Evolutionary conservation across 148 eudicot genomes (phyloP).

Genomic region (Cornus kousa): DNA sequence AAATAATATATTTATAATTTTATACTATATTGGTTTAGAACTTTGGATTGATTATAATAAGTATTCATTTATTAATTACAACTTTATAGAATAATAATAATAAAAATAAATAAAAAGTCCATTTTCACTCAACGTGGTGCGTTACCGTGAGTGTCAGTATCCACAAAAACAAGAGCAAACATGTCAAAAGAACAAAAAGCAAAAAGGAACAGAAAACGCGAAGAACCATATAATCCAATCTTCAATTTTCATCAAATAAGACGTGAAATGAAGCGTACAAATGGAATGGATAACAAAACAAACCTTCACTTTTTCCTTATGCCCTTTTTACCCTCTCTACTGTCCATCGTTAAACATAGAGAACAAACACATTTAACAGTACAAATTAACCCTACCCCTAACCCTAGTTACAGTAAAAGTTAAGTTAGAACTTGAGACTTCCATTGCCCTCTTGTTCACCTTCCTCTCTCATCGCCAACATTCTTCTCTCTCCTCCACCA

Average conservation of each 20-base stretch:
- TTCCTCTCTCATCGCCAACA: constrained; percentile 32
- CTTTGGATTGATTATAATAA: no score
- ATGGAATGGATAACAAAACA: constrained; percentile 40
- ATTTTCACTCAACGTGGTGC: no score
- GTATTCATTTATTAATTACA: no score
- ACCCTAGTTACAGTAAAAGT: not conserved
- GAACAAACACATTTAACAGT: not conserved
- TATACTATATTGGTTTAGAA: no score
- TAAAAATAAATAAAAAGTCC: no score
- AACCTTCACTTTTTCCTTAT: constrained; percentile 43
- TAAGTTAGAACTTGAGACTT: constrained; percentile 56
- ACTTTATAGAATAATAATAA: no score
- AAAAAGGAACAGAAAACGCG: constrained; percentile 8
- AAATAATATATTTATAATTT: no score
- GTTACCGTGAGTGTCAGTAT: not conserved
- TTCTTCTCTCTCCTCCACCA: constrained; percentile 37
- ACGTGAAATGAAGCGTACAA: constrained; percentile 24
- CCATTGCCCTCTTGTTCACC: constrained; percentile 59
- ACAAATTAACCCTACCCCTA: constrained; percentile 25
- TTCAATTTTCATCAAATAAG: constrained; percentile 29
- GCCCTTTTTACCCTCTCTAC: constrained; percentile 36
- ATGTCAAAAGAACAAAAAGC: constrained; percentile 20
- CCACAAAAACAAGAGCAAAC: constrained; percentile 23
- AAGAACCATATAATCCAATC: constrained; percentile 27
- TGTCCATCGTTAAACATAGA: not conserved